Percentiles rank a stretch among this genome's conserved stretches.
phyloP scores from a whole-genome alignment of 1,284 basidiomycete genomes.

The Erythrobasidium hasegawianum region DNA sequence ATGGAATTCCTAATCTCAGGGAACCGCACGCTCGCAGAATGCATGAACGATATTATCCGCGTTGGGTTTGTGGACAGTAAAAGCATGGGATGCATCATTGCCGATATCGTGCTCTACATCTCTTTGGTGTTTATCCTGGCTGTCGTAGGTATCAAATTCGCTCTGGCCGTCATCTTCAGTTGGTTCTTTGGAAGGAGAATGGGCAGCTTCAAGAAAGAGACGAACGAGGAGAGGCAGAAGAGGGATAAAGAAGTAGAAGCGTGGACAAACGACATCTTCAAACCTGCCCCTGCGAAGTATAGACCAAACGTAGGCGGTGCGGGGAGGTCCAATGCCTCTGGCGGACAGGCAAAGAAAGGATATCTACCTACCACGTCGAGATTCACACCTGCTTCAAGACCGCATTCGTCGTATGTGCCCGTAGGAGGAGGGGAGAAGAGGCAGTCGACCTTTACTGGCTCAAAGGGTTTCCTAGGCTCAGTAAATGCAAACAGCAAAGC shows the following conservation, averaged over 20 bases:
- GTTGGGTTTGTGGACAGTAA: slow-evolving; percentile 93
- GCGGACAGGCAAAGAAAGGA: slow-evolving; percentile 55
- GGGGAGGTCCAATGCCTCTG: neutral
- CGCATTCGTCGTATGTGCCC: slow-evolving; percentile 59
- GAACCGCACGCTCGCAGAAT: slow-evolving; percentile 63
- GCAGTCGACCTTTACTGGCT: slow-evolving; percentile 15
- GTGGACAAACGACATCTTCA: slow-evolving; percentile 95
- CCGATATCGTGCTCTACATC: slow-evolving; percentile 86
- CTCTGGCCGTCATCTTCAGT: slow-evolving; percentile 92
- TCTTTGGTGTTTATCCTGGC: slow-evolving; percentile 97
- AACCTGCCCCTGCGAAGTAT: slow-evolving; percentile 83
- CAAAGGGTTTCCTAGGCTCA: slow-evolving; percentile 34
- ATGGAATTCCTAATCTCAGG: slow-evolving; percentile 71
- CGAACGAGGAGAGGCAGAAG: slow-evolving; percentile 86
- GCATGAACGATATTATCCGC: slow-evolving; percentile 77
- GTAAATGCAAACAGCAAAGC: too few species aligned
- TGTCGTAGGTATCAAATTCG: slow-evolving; percentile 90
- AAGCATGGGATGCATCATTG: slow-evolving; percentile 92
- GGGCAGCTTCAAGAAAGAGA: slow-evolving; percentile 88
- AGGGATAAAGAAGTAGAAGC: slow-evolving; percentile 87
- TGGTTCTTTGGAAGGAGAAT: slow-evolving; percentile 97
- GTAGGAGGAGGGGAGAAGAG: slow-evolving; percentile 10
- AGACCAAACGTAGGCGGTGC: slow-evolving; percentile 78
- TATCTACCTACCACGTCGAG: slow-evolving; percentile 80
- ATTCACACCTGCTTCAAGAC: slow-evolving; percentile 64